Evolutionary conservation across 306 rosid species (phyloP), one percentile per base, ranked within the genome.

Genomic region (Arachis hypogaea): DNA sequence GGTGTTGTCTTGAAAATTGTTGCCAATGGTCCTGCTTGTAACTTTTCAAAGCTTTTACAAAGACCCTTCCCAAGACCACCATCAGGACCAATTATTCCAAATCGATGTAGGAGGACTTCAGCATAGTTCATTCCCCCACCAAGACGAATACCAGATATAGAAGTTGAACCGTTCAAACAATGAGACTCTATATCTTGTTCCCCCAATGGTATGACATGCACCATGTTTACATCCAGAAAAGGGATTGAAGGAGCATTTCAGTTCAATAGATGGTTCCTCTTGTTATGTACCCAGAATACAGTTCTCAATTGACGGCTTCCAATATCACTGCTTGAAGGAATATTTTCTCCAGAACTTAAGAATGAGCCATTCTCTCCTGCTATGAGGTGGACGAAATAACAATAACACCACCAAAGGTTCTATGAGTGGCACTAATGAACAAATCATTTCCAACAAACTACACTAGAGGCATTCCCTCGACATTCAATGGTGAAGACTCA

Each of bases 51-150:
- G 67, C 90, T 92, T 87, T 86, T 86, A 69, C 81, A 73, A 55
- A 94, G 86, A 73, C 78, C 88, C 80, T 89, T 80, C 67, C 96
- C 98, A 44, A 96, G 96, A 58, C 91, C 88, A 75, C 96, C 98
- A 89, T 91, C 97, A 50, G 93, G 88, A 47, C 91, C 92, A 72
- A 91, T 88, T 75, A 93, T 85, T 84, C 98, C 98, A 83, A 89
- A 89, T 42, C 93, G 87, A 78, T 85, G 97, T 78, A 93, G 80
- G 74, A 93, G 72, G 77, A 89, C 89, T 83, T 93, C 98, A 41
- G 97, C 84, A 76, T 91, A 91, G 72, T 83, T 94, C 96, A 94
- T 91, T 82, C 98, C 98, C 59, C 97, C 98, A 71, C 96, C 89
- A 67, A 91, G 86, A 66, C 96, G 95, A 73, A 94, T 85, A 41